A percentile compares a stretch with the other conserved stretches of the same genome.
Conservation (phyloP, 768 basidiomycete genomes). For the Pleurotus citrinopileatus region DNA sequence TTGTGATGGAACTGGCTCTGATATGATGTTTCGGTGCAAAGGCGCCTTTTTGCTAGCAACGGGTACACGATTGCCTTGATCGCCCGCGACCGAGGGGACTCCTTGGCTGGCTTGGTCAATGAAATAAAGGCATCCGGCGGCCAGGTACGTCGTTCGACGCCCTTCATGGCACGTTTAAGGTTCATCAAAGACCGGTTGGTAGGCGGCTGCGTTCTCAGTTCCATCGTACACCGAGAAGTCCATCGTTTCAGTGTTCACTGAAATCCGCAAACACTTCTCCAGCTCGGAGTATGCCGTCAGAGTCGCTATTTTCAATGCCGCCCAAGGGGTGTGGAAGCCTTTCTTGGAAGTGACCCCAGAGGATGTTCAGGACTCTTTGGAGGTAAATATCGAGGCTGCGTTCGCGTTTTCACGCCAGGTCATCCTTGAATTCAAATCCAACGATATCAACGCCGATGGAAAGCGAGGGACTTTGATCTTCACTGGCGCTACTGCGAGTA, state of each 20-base stretch:
- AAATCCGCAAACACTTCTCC: conserved; percentile 45
- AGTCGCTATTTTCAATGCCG: conserved; percentile 65
- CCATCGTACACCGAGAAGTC: conserved; percentile 45
- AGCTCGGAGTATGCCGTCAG: conserved; percentile 44
- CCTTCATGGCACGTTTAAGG: conserved; percentile 54
- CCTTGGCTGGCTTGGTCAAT: conserved; percentile 51
- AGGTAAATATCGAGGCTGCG: conserved; percentile 53
- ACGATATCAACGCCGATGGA: conserved; percentile 43
- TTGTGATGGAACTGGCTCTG: conserved; percentile 24
- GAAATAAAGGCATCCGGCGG: conserved; percentile 58
- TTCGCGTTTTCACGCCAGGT: conserved; percentile 66
- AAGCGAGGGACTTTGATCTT: conserved; percentile 66
- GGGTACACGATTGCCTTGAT: conserved; percentile 70
- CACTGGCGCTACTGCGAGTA: conserved; percentile 69
- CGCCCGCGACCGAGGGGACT: conserved; percentile 54
- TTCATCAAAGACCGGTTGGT: neutral
- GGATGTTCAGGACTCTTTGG: conserved; percentile 48
- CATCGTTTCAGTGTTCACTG: conserved; percentile 46
- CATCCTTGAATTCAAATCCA: conserved; percentile 58
- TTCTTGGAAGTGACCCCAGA: conserved; percentile 63
- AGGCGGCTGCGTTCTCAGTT: conserved; percentile 60
- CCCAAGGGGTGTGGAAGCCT: conserved; percentile 55
- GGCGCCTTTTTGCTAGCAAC: conserved; percentile 56
- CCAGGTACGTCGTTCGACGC: conserved; percentile 52
- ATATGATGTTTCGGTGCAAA: conserved; percentile 29